Evolutionary conservation across 2,329 filamentous ascomycete species (phyloP), one percentile per base, ranked within the genome.

Genomic region (Phoma sp.): DNA sequence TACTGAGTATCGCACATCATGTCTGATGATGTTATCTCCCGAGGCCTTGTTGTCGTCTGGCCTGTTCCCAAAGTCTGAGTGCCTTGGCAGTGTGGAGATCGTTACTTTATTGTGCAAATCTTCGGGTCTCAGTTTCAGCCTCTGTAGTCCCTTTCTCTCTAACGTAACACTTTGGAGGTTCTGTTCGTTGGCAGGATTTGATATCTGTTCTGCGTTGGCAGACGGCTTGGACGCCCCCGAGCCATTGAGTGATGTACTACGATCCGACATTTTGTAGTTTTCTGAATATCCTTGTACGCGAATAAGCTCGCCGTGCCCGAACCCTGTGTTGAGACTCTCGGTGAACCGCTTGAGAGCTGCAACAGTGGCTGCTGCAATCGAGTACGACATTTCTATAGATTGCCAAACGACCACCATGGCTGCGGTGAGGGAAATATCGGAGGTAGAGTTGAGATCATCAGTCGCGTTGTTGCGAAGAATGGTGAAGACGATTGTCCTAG

Each of bases 331-430:
- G 12, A 61, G 45, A 10, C 47, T 59, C 24, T 61, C 59, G 4
- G 59, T 55, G 33, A 57, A 61, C 7, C 46, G 51, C 45, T 59
- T 59, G 1, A 57, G 43, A 3, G 56, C 56, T 19, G 58, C 49
- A n/a, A 61, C 50, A 8, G 56, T 61, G n/a, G 48, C 41, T 9
- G 51, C 52, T 9, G 58, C 58, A 4, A 59, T 31, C 7, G 56
- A 56, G 27, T 57, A 61, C 0, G 56, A 51, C 25, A 59, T 33
- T 25, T 61, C 44, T 15, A 61, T 54, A 6, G 49, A 50, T 41
- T 61, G 58, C 58, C 58, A 61, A 10, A 61, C 43, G 10, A 57
- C 48, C 12, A 61, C 55, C 35, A 55, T 58, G 7, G 58, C 48
- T 21, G 51, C 51, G 4, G 55, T 43, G 17, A 46, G 47, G 3